A percentile compares a stretch with the other conserved stretches of the same genome.
Conservation (phyloP, 768 basidiomycete species). For the Asterophora parasitica region DNA sequence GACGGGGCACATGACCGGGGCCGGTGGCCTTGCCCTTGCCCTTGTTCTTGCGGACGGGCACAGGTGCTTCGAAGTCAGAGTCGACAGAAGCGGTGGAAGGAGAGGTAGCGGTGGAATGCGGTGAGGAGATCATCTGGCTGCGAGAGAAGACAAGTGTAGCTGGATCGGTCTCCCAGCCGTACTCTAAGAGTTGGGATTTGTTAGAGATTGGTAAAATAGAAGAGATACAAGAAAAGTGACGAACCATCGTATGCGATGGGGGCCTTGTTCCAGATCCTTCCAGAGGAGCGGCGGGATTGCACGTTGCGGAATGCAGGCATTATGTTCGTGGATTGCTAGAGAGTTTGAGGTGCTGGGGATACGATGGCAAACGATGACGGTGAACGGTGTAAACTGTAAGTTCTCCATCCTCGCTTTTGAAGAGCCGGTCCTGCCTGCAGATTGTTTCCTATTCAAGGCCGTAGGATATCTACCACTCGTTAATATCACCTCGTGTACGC, state of each 20-base stretch:
- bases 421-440: slow-evolving; percentile 9
- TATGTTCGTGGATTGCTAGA: slow-evolving; percentile 1
- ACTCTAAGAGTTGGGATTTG: slow-evolving; percentile 8
- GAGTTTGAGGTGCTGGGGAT: neutral
- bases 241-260: slow-evolving; percentile 22
- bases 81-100: slow-evolving; percentile 11
- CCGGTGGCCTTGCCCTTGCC: slow-evolving; percentile 14
- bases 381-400: neutral
- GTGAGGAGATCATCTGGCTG: slow-evolving; percentile 6
- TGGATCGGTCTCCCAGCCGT: slow-evolving; percentile 18
- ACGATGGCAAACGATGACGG: neutral
- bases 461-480: slow-evolving; percentile 19
- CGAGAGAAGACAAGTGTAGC: neutral
- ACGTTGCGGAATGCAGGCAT: slow-evolving; percentile 29
- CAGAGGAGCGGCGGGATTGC: slow-evolving; percentile 19
- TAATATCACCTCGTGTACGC: slow-evolving; percentile 29
- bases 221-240: slow-evolving; percentile 7
- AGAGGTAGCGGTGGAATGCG: slow-evolving; percentile 10
- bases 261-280: slow-evolving; percentile 16
- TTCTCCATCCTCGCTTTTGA: slow-evolving; percentile 18
- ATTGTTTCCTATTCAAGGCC: slow-evolving; percentile 20
- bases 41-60: slow-evolving; percentile 4
- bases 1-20: slow-evolving; percentile 26
- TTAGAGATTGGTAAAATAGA: neutral
- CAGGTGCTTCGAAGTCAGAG: slow-evolving; percentile 5